Evolutionary conservation across 371 early-diverging fungal species (phyloP).

Genomic region (Actinomortierella ambigua): DNA sequence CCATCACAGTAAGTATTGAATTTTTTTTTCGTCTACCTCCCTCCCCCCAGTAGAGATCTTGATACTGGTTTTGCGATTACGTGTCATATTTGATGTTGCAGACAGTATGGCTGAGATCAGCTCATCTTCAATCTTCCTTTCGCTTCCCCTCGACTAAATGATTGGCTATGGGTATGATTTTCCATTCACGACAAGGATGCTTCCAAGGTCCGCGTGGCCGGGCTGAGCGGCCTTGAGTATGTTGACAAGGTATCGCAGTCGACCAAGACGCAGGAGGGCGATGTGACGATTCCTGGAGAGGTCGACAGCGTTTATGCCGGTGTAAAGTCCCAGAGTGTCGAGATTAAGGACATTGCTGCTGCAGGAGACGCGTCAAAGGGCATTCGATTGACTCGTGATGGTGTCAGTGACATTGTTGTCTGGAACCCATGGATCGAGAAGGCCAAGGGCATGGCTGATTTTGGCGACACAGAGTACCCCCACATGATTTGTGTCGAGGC

Average conservation of each 20-base stretch:
- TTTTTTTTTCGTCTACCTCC: no score
- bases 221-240: constrained; percentile 63
- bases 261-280: constrained; percentile 80
- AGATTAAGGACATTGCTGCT: constrained; percentile 44
- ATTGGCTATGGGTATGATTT: no score
- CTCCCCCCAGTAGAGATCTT: no score
- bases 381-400: constrained; percentile 13
- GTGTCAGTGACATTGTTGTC: constrained; percentile 68
- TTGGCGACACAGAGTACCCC: constrained; percentile 82
- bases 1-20: constrained; percentile 59
- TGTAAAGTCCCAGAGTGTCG: constrained; percentile 49
- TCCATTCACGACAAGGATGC: no score
- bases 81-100: neutral
- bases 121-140: no score
- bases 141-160: no score
- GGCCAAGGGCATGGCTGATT: constrained; percentile 87
- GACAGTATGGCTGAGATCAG: no score
- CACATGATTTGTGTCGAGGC: constrained; percentile 91
- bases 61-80: neutral
- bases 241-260: constrained; percentile 83
- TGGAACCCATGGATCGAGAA: constrained; percentile 98
- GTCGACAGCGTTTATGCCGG: constrained; percentile 55
- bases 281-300: constrained; percentile 62
- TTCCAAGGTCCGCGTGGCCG: constrained; percentile 61
- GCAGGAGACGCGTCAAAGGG: constrained; percentile 8